These are phyloP conservation scores for Chaetomidium leptoderma DNA, from an alignment of 495 filamentous ascomycete genomes.

Conservation along the genomic window DNA sequence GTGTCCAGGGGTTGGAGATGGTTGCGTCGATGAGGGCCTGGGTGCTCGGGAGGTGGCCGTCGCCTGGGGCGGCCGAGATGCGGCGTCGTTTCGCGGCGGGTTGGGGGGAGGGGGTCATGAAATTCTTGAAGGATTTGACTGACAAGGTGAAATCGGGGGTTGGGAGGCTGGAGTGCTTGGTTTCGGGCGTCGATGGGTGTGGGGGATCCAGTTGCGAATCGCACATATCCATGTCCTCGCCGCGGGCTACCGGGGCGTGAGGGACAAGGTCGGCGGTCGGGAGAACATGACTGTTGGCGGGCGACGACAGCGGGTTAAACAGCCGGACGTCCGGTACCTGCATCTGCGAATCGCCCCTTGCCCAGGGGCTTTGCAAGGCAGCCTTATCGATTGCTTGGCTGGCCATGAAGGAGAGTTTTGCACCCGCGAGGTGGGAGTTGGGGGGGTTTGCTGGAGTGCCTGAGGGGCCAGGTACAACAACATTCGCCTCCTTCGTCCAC, in stretches of 20 bases:
- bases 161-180: slow-evolving; percentile 25
- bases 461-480: background rate
- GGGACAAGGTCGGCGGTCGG: background rate
- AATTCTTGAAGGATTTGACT: slow-evolving; percentile 30
- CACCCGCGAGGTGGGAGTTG: background rate
- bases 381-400: background rate
- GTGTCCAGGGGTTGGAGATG: slow-evolving; percentile 29
- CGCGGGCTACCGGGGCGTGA: background rate
- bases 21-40: slow-evolving; percentile 26
- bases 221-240: slow-evolving; percentile 13
- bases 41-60: slow-evolving; percentile 23
- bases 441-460: background rate
- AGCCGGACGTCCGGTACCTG: slow-evolving; percentile 6
- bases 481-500: slow-evolving; percentile 5
- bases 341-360: slow-evolving; percentile 17
- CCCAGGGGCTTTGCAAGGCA: slow-evolving; percentile 18
- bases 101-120: slow-evolving; percentile 30
- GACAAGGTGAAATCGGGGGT: slow-evolving; percentile 32
- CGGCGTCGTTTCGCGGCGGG: slow-evolving; percentile 16
- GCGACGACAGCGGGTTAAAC: slow-evolving; percentile 21
- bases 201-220: background rate
- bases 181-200: slow-evolving; percentile 28
- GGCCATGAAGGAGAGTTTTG: background rate
- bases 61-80: slow-evolving; percentile 12
- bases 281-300: slow-evolving; percentile 18